phyloP scores from a whole-genome alignment of 345 rosid species.

The Geranium brycei region DNA sequence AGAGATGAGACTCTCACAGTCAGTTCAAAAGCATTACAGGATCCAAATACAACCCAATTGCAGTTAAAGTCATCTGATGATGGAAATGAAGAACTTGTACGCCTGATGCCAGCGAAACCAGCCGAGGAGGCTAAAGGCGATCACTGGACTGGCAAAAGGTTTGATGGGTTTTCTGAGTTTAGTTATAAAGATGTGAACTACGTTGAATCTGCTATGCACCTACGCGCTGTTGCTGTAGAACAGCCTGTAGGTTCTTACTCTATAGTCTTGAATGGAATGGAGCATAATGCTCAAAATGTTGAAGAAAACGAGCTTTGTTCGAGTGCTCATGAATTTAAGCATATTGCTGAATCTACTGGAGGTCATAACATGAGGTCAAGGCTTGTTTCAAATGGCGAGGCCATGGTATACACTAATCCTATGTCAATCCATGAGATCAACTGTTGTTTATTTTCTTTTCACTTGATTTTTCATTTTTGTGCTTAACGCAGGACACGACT shows the following conservation, averaged over 20 bases:
- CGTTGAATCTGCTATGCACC: too few relatives aligned
- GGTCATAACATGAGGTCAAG: constrained; percentile 3
- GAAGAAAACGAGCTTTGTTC: background rate
- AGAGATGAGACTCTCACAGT: constrained; percentile 13
- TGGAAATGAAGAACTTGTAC: background rate
- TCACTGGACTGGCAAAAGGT: background rate
- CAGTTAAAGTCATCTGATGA: too few relatives aligned
- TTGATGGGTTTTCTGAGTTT: constrained; percentile 4
- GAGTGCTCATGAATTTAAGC: background rate
- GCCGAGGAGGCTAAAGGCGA: background rate
- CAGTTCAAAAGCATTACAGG: background rate
- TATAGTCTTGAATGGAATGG: background rate
- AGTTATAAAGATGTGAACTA: too few relatives aligned
- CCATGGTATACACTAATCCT: constrained; percentile 3
- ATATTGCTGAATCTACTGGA: background rate
- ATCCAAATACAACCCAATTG: too few relatives aligned
- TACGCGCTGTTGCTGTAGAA: background rate
- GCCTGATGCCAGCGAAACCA: background rate
- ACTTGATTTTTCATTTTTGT: background rate
- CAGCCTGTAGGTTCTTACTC: background rate
- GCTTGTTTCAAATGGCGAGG: background rate
- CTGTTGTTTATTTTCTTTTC: background rate
- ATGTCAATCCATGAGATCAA: background rate
- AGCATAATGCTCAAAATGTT: background rate
- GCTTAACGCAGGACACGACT: constrained; percentile 11